Conservation (phyloP, 2,329 filamentous ascomycete species). For the Pyrenophora seminiperda region DNA sequence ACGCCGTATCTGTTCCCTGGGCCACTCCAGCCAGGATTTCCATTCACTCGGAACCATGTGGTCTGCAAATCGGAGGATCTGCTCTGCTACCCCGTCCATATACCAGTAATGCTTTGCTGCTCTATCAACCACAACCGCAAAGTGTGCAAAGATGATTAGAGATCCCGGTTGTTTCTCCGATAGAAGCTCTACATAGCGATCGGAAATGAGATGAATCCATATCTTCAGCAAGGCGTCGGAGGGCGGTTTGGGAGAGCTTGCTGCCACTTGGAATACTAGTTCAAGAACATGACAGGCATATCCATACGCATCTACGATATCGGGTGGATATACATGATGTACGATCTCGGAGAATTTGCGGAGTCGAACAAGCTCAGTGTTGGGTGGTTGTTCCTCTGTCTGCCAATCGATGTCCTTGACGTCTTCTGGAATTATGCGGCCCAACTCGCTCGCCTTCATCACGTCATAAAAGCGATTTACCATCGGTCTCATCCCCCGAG, state of each 20-base stretch:
- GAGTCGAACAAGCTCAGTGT: conserved; percentile 30
- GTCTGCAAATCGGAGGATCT: conserved; percentile 34
- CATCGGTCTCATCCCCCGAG: conserved; percentile 33
- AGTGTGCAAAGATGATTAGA: conserved; percentile 46
- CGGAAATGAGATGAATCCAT: conserved; percentile 32
- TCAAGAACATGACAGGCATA: conserved; percentile 31
- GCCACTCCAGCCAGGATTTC: conserved; percentile 38
- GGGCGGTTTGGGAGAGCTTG: conserved; percentile 19
- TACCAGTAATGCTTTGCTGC: conserved; percentile 34
- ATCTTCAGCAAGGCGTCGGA: conserved; percentile 36
- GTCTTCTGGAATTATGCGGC: conserved; percentile 29
- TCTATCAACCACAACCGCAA: conserved; percentile 39
- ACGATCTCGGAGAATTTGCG: conserved; percentile 33
- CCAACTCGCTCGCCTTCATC: conserved; percentile 21
- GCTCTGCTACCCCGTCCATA: conserved; percentile 30
- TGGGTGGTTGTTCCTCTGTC: conserved; percentile 17
- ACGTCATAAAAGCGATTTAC: conserved; percentile 23
- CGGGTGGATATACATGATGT: conserved; percentile 33
- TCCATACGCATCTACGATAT: conserved; percentile 37
- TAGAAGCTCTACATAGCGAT: conserved; percentile 37
- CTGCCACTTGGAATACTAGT: conserved; percentile 25
- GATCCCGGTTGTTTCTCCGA: conserved; percentile 38
- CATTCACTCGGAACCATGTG: conserved; percentile 33
- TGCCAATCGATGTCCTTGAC: conserved; percentile 25
- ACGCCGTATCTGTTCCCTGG: conserved; percentile 29